phyloP scores from a whole-genome alignment of 2,329 filamentous ascomycete genomes.

The Fusarium praegraminearum region DNA sequence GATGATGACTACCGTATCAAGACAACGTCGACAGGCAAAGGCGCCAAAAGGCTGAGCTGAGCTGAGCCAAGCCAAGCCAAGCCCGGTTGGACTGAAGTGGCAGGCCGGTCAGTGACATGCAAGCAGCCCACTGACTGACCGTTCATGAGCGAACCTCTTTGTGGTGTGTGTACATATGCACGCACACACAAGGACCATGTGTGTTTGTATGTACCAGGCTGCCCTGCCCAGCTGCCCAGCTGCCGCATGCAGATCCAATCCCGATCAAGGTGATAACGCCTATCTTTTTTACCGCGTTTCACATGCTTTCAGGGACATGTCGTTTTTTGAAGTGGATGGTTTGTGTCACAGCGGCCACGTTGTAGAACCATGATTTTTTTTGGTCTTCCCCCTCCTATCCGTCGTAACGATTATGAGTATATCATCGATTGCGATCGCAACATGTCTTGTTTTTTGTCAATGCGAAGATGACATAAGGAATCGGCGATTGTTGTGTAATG shows the following conservation, averaged over 20 bases:
- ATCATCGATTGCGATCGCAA: not conserved
- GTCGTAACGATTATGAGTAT: not conserved
- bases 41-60: constrained; percentile 21
- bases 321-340: constrained; percentile 7
- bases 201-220: constrained; percentile 6
- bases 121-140: constrained; percentile 7
- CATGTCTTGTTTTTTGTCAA: not conserved
- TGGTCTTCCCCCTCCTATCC: not conserved
- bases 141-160: constrained; percentile 28
- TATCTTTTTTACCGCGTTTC: constrained; percentile 37
- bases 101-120: constrained; percentile 22
- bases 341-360: constrained; percentile 11
- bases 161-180: not conserved
- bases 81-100: constrained; percentile 32
- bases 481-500: constrained; percentile 18
- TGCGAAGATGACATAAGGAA: constrained; percentile 17
- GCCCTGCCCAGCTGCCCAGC: not conserved
- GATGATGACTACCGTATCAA: constrained; percentile 30
- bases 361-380: constrained; percentile 4
- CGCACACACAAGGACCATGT: constrained; percentile 20
- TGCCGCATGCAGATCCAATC: constrained; percentile 25
- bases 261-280: constrained; percentile 22
- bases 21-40: constrained; percentile 15
- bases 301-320: constrained; percentile 40
- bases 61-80: constrained; percentile 18